phyloP scores from a whole-genome alignment of 73 alveolate species.

The Paramecium octaurelia region DNA sequence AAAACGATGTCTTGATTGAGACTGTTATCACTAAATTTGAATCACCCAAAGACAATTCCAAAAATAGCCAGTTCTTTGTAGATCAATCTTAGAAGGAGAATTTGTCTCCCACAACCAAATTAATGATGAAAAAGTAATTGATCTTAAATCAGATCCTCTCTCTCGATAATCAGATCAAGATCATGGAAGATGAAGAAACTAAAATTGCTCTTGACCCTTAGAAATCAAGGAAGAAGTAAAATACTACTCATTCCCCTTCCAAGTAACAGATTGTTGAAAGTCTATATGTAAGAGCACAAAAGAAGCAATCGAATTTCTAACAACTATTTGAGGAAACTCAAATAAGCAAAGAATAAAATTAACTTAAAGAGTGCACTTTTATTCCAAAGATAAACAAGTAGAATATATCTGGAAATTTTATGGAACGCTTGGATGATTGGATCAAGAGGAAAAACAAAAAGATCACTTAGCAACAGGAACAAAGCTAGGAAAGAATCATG shows the following conservation, averaged over 20 bases:
- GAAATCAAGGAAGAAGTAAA: neutral
- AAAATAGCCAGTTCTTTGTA: neutral
- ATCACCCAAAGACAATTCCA: slow-evolving; percentile 14
- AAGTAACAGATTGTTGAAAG: neutral
- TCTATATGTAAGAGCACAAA: neutral
- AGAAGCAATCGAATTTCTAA: neutral
- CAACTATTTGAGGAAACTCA: neutral
- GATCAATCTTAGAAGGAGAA: neutral
- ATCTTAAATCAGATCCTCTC: slow-evolving; percentile 2
- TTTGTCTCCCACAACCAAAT: neutral
- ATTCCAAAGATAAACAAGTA: neutral
- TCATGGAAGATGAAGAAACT: slow-evolving; percentile 31
- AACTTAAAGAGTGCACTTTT: slow-evolving; percentile 7
- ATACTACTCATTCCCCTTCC: neutral
- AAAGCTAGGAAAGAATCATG: neutral
- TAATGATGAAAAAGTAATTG: neutral
- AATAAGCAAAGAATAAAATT: neutral
- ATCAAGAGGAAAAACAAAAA: neutral
- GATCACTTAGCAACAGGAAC: neutral
- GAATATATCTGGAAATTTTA: neutral
- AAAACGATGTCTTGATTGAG: slow-evolving; percentile 30
- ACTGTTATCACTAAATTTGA: slow-evolving; percentile 11
- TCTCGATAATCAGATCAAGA: slow-evolving; percentile 8
- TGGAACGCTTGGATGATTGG: slow-evolving; percentile 18
- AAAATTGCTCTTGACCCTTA: neutral